phyloP scores from a whole-genome alignment of 257 asterid species.

The Phtheirospermum japonicum region DNA sequence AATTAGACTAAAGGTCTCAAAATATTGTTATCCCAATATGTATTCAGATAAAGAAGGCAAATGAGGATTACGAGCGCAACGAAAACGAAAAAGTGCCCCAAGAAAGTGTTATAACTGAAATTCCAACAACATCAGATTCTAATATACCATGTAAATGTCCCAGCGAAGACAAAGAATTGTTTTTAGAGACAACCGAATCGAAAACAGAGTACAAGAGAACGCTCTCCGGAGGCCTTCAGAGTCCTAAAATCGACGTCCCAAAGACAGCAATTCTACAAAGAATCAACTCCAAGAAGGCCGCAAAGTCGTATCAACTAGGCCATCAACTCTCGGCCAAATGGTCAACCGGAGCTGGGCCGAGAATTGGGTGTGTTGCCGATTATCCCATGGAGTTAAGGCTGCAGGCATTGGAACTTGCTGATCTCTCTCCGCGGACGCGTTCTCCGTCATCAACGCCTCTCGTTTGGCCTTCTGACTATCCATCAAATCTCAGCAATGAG shows the following conservation, averaged over 20 bases:
- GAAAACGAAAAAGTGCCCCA: constrained; percentile 32
- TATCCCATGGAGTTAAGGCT: constrained; percentile 76
- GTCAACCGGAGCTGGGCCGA: constrained; percentile 93
- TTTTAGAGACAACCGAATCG: constrained; percentile 27
- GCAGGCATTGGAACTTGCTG: constrained; percentile 82
- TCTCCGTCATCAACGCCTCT: too few relatives aligned
- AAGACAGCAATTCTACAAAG: constrained; percentile 58
- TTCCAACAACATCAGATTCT: too few relatives aligned
- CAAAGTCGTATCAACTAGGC: constrained; percentile 73
- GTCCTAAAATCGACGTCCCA: constrained; percentile 79
- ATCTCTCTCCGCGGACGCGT: constrained; percentile 67
- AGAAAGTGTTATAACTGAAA: too few relatives aligned
- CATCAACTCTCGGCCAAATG: constrained; percentile 65
- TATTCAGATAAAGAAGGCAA: constrained; percentile 60
- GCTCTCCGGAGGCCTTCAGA: constrained; percentile 84
- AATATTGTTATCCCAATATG: not conserved
- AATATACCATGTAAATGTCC: constrained; percentile 40
- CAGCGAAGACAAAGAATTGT: constrained; percentile 33
- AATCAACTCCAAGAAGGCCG: constrained; percentile 74
- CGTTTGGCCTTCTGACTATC: too few relatives aligned
- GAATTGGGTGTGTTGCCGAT: constrained; percentile 89
- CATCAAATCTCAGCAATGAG: too few relatives aligned
- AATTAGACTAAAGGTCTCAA: too few relatives aligned
- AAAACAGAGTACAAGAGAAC: constrained; percentile 54
- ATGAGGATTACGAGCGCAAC: constrained; percentile 53